phyloP scores from a whole-genome alignment of 1,284 basidiomycete species.

The Trichosporon ovoides region DNA sequence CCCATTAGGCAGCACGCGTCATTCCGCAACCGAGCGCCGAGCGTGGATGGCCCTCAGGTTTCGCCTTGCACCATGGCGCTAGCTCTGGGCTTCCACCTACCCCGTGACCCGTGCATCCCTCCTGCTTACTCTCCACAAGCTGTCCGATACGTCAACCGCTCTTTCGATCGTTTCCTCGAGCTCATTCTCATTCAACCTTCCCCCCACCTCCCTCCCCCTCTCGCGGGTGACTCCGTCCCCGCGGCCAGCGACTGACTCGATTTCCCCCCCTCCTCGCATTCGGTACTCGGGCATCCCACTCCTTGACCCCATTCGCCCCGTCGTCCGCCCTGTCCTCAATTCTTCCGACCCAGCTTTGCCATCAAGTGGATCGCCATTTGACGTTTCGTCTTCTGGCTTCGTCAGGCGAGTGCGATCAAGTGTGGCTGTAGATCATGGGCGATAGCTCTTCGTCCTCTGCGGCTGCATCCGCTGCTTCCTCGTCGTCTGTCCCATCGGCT shows the following conservation, averaged over 20 bases:
- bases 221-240: slow-evolving; percentile 1
- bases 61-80: neutral
- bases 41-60: neutral
- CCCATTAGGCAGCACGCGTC: neutral
- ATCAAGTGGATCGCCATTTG: neutral
- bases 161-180: neutral
- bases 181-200: neutral
- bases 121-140: slow-evolving; percentile 1
- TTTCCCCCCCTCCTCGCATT: neutral
- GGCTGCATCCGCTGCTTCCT: slow-evolving; percentile 6
- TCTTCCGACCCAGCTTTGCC: neutral
- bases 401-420: slow-evolving; percentile 1
- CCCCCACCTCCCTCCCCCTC: neutral
- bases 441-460: slow-evolving; percentile 10
- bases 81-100: neutral
- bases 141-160: neutral
- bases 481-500: slow-evolving; percentile 3
- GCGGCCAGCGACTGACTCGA: neutral
- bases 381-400: neutral
- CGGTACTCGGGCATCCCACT: neutral
- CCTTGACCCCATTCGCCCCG: no score
- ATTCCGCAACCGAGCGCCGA: slow-evolving; percentile 1
- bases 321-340: neutral
- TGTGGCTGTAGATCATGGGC: neutral
- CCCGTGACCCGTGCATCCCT: slow-evolving; percentile 2